phyloP scores from a whole-genome alignment of 179 eudicot species.

The Spergularia azorica region DNA sequence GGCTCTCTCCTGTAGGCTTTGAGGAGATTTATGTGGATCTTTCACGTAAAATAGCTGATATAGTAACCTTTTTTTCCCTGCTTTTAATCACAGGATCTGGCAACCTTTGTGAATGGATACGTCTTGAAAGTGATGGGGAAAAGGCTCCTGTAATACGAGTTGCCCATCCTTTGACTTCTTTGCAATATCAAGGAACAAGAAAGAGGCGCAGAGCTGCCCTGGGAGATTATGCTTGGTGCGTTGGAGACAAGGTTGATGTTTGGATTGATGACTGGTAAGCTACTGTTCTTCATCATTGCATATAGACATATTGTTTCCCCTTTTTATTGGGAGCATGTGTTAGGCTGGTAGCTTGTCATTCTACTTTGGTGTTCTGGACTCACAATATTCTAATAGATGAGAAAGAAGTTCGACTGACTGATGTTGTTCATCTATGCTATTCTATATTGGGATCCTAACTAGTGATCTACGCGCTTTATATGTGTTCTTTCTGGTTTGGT shows the following conservation, averaged over 20 bases:
- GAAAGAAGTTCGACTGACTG: no score
- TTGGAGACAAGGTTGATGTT: constrained; percentile 92
- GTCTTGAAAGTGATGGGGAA: constrained; percentile 59
- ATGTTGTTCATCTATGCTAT: no score
- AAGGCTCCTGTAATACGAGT: constrained; percentile 66
- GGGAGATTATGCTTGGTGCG: constrained; percentile 68
- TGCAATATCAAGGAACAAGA: constrained; percentile 60
- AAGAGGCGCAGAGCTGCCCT: constrained; percentile 85
- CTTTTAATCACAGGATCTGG: constrained; percentile 44
- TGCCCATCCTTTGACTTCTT: constrained; percentile 51
- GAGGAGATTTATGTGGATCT: background rate
- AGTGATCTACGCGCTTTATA: no score
- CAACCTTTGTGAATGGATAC: constrained; percentile 75
- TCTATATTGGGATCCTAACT: no score
- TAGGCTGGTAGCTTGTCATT: constrained; percentile 2
- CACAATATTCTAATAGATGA: background rate
- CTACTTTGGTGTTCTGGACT: background rate
- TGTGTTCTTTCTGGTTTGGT: no score
- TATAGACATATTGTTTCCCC: background rate
- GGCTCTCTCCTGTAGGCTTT: background rate
- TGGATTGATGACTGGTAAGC: constrained; percentile 77
- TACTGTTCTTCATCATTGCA: background rate
- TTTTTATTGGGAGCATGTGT: background rate
- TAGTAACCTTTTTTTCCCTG: background rate
- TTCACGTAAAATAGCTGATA: background rate